phyloP scores from a whole-genome alignment of 2,329 filamentous ascomycete species.

The Tolypocladium cylindrosporum region DNA sequence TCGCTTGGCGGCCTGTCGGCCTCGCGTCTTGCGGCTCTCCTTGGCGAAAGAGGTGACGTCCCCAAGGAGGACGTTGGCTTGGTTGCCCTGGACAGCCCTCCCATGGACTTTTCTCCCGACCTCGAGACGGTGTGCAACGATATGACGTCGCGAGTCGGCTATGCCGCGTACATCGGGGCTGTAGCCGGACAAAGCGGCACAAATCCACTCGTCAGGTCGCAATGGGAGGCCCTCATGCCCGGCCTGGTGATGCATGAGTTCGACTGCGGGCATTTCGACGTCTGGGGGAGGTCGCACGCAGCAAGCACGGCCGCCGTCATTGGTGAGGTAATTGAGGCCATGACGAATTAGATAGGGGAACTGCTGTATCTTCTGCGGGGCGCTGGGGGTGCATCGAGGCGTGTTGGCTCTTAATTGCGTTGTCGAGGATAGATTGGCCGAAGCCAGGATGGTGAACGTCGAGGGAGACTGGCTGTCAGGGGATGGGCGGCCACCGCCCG shows the following conservation, averaged over 20 bases:
- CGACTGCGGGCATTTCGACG: neutral
- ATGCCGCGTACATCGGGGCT: neutral
- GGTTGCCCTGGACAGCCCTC: constrained; percentile 2
- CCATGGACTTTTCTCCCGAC: neutral
- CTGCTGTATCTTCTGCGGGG: too few relatives aligned
- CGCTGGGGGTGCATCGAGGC: too few relatives aligned
- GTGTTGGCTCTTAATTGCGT: neutral
- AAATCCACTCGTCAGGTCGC: neutral
- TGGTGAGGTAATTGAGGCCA: neutral
- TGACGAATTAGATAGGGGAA: neutral
- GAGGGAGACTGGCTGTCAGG: neutral
- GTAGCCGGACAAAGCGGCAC: neutral
- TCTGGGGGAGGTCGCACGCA: neutral
- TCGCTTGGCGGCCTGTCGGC: constrained; percentile 1
- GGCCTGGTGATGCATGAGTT: neutral
- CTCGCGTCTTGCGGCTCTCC: neutral
- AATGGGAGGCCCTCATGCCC: neutral
- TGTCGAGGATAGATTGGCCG: neutral
- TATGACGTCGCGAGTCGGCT: neutral
- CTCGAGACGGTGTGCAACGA: neutral
- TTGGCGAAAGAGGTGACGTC: neutral
- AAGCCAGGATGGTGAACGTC: neutral
- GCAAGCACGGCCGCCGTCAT: neutral
- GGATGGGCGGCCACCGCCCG: neutral
- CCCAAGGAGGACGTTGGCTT: neutral